Evolutionary conservation across 2,329 filamentous ascomycete genomes (phyloP), one percentile per base, ranked within the genome.

Genomic region (Botrytis galanthina): DNA sequence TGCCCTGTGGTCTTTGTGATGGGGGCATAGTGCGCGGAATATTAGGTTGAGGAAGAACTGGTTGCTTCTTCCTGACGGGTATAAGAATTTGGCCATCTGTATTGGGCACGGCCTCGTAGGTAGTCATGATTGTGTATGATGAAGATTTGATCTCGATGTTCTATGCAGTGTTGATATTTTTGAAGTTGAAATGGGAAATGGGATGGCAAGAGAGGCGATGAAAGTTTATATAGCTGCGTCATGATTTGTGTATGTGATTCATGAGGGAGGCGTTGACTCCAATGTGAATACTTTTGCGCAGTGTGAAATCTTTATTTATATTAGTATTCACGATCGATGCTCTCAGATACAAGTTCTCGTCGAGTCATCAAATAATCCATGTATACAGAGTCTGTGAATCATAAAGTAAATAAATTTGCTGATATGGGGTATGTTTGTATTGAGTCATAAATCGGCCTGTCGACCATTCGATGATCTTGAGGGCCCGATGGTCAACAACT

Each of bases 71-170:
- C 6, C 48, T 26, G 37, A 32, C 37, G n/a, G 66, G 66, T 6
- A 42, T 32, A 14, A 69, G 35, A 42, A 69, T 69, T 26, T 69
- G 48, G n/a, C 66, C 48, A 57, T 69, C 66, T 39, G 66, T 69
- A 57, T 57, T 32, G 7, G 66, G 66, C 39, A 57, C 48, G n/a
- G 51, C 66, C 18, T 69, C 48, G 18, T 69, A 69, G n/a, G 35
- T 26, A 16, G n/a, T 57, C 66, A 69, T 69, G 26, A 26, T 69
- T 39, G 18, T 54, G 9, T 22, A 26, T 14, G 26, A 42, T 57
- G 54, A 68, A 18, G 35, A 42, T 57, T 16, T 29, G 4, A 22
- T 54, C 57, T 32, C 10, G 7, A 29, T 32, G 6, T 69, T 51
- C 12, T 57, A 1, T 32, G 48, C 32, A 32, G 37, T 18, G 3